These are phyloP conservation scores for Picochlorum costavermella DNA, from an alignment of 139 green algal genomes.

Conservation along the genomic window DNA sequence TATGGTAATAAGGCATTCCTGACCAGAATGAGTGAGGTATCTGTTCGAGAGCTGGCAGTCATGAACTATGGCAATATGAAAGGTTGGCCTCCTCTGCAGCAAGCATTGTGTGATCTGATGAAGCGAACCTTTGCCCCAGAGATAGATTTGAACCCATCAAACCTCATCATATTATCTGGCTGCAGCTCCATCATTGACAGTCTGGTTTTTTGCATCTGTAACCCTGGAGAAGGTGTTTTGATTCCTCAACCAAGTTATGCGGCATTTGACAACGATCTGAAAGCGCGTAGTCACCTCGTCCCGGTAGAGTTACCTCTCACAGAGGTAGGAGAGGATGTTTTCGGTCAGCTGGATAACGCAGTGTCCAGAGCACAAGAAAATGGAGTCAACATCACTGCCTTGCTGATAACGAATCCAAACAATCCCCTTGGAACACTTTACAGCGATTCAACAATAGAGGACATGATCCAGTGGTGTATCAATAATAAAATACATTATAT, in stretches of 20 bases:
- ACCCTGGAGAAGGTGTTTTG: constrained; percentile 40
- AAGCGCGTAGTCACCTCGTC: constrained; percentile 34
- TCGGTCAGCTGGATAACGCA: constrained; percentile 37
- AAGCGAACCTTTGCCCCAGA: constrained; percentile 40
- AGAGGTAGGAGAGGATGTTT: constrained; percentile 20
- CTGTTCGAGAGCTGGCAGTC: constrained; percentile 2
- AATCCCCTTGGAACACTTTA: constrained; percentile 63
- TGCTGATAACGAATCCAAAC: constrained; percentile 64
- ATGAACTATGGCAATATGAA: constrained; percentile 31
- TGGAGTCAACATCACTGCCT: constrained; percentile 16
- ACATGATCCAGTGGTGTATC: constrained; percentile 54
- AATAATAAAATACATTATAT: constrained; percentile 46
- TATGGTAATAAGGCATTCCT: constrained; percentile 3
- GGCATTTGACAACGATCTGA: constrained; percentile 70
- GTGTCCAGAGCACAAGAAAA: constrained; percentile 7
- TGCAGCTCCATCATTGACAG: constrained; percentile 53
- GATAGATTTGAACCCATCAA: constrained; percentile 13
- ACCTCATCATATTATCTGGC: constrained; percentile 26
- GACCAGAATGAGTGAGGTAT: constrained; percentile 10
- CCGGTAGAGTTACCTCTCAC: constrained; percentile 36
- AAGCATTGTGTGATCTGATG: constrained; percentile 32
- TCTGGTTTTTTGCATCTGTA: constrained; percentile 39
- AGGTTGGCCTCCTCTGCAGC: constrained; percentile 28
- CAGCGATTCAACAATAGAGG: constrained; percentile 20
- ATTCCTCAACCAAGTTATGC: constrained; percentile 74